These are phyloP conservation scores for Rhamnella rubrinervis DNA, from an alignment of 331 rosid genomes.

Conservation along the genomic window DNA sequence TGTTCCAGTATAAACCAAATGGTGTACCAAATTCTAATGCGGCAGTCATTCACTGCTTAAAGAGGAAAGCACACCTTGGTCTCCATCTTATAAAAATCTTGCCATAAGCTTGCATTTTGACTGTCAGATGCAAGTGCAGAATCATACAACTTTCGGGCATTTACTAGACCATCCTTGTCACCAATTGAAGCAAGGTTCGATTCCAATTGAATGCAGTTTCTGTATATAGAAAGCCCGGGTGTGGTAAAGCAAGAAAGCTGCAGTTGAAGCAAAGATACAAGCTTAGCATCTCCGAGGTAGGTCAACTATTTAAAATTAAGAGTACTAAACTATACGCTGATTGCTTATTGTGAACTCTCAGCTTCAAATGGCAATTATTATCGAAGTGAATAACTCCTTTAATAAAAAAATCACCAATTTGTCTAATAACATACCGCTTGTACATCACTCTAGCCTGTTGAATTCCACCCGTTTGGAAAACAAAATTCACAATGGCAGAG, in stretches of 20 bases:
- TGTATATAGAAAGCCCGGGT: constrained; percentile 75
- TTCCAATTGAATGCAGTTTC: constrained; percentile 75
- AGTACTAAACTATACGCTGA: background rate
- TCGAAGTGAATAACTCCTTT: constrained; percentile 6
- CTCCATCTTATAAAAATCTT: constrained; percentile 65
- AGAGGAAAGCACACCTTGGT: constrained; percentile 45
- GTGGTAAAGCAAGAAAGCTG: constrained; percentile 84
- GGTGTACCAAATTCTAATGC: background rate
- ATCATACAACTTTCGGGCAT: constrained; percentile 71
- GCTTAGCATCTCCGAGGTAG: background rate
- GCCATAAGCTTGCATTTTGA: constrained; percentile 76
- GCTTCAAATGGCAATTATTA: background rate
- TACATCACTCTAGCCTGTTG: constrained; percentile 67
- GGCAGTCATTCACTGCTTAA: background rate
- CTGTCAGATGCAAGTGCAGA: constrained; percentile 64
- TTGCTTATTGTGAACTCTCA: background rate
- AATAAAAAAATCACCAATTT: background rate
- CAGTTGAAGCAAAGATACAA: constrained; percentile 27
- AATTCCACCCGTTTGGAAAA: constrained; percentile 76
- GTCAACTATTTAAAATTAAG: constrained; percentile 2
- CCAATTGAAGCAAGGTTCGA: constrained; percentile 65
- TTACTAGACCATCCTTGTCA: constrained; percentile 60
- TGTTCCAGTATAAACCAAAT: too few species aligned
- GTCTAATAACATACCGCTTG: constrained; percentile 53
- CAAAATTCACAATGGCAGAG: constrained; percentile 55